phyloP scores from a whole-genome alignment of 352 stramenopile genomes.

The Pilasporangium apinafurcum region DNA sequence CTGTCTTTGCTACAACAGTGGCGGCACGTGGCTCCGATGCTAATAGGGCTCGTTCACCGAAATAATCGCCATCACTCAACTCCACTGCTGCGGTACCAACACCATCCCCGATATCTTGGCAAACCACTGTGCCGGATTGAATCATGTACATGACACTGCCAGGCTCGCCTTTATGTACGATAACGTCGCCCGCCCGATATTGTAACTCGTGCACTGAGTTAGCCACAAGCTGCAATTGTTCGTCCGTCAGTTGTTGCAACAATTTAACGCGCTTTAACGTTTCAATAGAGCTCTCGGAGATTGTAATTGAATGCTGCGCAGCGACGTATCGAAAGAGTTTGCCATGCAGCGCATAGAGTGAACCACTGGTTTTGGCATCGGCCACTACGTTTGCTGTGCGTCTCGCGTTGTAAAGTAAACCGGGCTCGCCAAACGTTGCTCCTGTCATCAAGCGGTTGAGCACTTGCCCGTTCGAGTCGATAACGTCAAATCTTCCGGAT shows the following conservation, averaged over 20 bases:
- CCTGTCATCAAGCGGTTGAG: constrained; percentile 30
- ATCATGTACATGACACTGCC: constrained; percentile 82
- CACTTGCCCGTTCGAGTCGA: constrained; percentile 24
- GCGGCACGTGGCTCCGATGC: constrained; percentile 80
- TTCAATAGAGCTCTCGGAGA: constrained; percentile 33
- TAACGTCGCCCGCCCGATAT: constrained; percentile 49
- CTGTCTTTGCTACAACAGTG: constrained; percentile 72
- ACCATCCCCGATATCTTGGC: constrained; percentile 46
- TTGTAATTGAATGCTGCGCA: constrained; percentile 32
- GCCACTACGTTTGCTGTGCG: constrained; percentile 38
- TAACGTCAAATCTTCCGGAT: constrained; percentile 43
- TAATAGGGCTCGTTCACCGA: constrained; percentile 89
- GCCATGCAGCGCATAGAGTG: constrained; percentile 33
- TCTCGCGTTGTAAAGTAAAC: constrained; percentile 45
- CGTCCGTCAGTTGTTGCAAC: constrained; percentile 26
- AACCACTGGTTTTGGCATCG: constrained; percentile 21
- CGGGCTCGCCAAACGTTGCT: constrained; percentile 47
- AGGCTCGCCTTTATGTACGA: constrained; percentile 71
- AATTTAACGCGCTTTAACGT: constrained; percentile 37
- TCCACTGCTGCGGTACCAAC: constrained; percentile 23
- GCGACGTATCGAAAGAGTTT: constrained; percentile 51
- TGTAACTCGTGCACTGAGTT: constrained; percentile 35
- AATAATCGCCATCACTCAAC: constrained; percentile 78
- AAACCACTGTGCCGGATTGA: constrained; percentile 50
- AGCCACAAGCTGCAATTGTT: constrained; percentile 37